Conservation (phyloP, 2,329 filamentous ascomycete genomes). For the Nothopassalora personata region DNA sequence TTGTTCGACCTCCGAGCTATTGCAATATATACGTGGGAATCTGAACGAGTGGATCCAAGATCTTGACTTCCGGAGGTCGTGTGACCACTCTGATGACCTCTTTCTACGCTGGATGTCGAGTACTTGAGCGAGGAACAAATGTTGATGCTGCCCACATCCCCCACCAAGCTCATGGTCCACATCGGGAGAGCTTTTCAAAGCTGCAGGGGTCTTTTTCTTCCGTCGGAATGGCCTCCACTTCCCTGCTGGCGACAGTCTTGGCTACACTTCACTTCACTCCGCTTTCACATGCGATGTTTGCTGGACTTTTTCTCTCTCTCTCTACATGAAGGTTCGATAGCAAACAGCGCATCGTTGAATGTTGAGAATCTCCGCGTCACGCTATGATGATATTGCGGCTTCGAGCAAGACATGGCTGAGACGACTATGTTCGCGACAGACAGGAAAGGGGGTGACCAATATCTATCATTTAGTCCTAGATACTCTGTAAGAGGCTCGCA, state of each 20-base stretch:
- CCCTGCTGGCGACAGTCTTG: neutral
- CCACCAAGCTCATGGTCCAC: neutral
- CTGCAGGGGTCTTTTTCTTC: neutral
- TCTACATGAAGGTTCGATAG: too few species aligned
- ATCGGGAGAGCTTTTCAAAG: neutral
- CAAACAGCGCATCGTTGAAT: too few species aligned
- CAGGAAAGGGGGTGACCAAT: neutral
- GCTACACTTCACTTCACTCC: neutral
- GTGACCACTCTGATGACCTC: neutral
- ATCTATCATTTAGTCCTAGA: neutral
- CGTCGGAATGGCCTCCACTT: neutral
- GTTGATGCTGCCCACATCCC: neutral
- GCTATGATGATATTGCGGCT: neutral
- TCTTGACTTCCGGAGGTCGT: neutral
- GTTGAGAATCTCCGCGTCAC: too few species aligned
- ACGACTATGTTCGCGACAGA: neutral
- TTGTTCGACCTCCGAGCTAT: neutral
- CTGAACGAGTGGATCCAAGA: neutral
- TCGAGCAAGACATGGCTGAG: neutral
- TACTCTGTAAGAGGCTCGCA: too few species aligned
- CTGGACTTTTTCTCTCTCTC: neutral
- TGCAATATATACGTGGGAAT: neutral
- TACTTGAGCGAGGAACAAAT: neutral
- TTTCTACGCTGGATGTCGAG: neutral
- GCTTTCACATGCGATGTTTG: neutral